A percentile compares a stretch with the other conserved stretches of the same genome.
These are phyloP conservation scores for Fraxinus dipetala DNA, from an alignment of 305 asterid genomes.

Conservation along the genomic window DNA sequence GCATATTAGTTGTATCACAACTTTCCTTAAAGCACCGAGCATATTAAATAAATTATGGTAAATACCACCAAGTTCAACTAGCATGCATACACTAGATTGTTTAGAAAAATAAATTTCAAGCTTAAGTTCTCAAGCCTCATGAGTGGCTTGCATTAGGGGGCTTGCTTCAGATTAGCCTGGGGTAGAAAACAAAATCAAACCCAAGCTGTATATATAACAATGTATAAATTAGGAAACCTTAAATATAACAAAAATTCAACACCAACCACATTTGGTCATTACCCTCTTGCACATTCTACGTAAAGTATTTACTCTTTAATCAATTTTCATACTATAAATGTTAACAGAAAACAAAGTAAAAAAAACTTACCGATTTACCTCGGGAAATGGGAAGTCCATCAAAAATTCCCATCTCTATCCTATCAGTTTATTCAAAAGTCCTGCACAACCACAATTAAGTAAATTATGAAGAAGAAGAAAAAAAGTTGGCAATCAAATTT, in stretches of 20 bases:
- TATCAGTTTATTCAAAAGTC: constrained; percentile 44
- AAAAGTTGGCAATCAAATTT: neutral
- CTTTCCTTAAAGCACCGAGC: neutral
- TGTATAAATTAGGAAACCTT: no score
- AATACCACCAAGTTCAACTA: neutral
- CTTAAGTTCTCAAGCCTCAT: neutral
- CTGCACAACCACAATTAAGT: constrained; percentile 1
- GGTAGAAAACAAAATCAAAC: neutral
- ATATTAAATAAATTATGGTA: neutral
- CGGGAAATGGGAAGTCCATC: constrained; percentile 89
- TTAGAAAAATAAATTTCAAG: neutral
- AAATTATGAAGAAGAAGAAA: neutral
- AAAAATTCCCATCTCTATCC: constrained; percentile 72
- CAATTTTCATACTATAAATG: neutral
- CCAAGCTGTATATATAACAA: neutral
- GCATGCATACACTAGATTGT: neutral
- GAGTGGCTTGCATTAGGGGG: neutral
- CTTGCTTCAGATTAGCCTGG: neutral
- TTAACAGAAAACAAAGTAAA: neutral
- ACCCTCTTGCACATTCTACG: neutral
- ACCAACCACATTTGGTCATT: constrained; percentile 12
- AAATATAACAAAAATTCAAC: constrained; percentile 7
- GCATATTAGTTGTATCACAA: neutral
- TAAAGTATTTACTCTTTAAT: neutral
- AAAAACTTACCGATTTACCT: constrained; percentile 74